Conservation (phyloP, 2,329 filamentous ascomycete genomes). For the Pseudocercospora ulei region DNA sequence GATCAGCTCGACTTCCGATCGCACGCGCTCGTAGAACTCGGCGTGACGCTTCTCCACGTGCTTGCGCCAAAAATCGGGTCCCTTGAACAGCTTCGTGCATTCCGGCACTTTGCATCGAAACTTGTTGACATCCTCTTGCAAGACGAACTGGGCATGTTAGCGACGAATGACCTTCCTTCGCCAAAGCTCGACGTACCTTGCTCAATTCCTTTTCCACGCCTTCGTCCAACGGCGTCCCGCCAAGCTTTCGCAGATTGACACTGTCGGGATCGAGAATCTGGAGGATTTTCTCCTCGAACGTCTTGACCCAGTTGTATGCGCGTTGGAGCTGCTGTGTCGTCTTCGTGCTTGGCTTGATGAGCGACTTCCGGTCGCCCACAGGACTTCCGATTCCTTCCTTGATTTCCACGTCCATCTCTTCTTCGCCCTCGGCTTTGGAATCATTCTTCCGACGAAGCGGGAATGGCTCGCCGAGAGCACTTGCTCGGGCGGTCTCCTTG, state of each 20-base stretch:
- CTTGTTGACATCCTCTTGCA: conserved; percentile 95
- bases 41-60: conserved; percentile 91
- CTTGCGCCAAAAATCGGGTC: conserved; percentile 93
- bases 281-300: conserved; percentile 91
- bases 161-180: neutral
- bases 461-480: conserved; percentile 71
- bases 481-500: conserved; percentile 75
- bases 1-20: conserved; percentile 78
- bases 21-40: conserved; percentile 73
- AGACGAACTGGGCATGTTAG: conserved; percentile 51
- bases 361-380: conserved; percentile 52
- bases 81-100: conserved; percentile 94
- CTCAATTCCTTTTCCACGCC: conserved; percentile 73
- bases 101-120: conserved; percentile 94
- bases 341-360: conserved; percentile 52
- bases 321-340: conserved; percentile 84
- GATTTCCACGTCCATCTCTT: conserved; percentile 37
- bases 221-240: conserved; percentile 77
- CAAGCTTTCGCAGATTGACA: conserved; percentile 79
- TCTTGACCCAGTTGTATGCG: conserved; percentile 98
- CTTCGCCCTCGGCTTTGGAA: conserved; percentile 48
- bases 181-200: conserved; percentile 43
- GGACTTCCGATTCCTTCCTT: conserved; percentile 39
- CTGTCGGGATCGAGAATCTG: conserved; percentile 86
- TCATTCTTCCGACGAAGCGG: conserved; percentile 52